phyloP scores from a whole-genome alignment of 257 asterid genomes.

The Coffea canephora region DNA sequence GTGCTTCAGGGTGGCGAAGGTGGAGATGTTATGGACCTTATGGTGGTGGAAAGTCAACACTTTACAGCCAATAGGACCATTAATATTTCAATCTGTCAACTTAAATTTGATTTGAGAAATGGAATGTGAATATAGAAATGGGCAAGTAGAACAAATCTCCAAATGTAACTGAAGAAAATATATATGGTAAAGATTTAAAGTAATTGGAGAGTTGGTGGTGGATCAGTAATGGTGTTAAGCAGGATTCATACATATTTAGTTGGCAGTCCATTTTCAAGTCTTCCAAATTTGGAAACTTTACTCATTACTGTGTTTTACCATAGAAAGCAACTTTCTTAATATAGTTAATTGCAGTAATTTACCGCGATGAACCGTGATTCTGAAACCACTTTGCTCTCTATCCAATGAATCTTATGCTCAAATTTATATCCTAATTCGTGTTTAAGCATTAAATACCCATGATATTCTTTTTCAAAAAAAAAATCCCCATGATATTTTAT shows the following conservation, averaged over 20 bases:
- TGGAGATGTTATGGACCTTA: not conserved
- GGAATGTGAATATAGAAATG: not conserved
- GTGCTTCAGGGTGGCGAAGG: not conserved
- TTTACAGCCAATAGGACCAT: not conserved
- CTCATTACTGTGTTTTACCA: too few relatives aligned
- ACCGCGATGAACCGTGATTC: too few relatives aligned
- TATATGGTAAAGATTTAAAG: not conserved
- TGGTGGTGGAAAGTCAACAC: conserved; percentile 9
- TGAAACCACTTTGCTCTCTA: too few relatives aligned
- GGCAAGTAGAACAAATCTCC: not conserved
- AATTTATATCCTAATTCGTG: too few relatives aligned
- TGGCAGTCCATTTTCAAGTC: too few relatives aligned
- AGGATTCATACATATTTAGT: not conserved
- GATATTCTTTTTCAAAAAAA: too few relatives aligned
- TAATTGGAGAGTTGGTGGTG: not conserved
- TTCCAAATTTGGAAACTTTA: too few relatives aligned
- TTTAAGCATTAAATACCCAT: too few relatives aligned
- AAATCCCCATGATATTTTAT: too few relatives aligned
- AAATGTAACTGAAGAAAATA: not conserved
- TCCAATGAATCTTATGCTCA: too few relatives aligned
- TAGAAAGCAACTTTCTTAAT: too few relatives aligned
- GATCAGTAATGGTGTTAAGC: not conserved
- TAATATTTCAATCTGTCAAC: not conserved
- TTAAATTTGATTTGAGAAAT: not conserved
- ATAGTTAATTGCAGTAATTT: too few relatives aligned